These are phyloP conservation scores for Typha latifolia DNA, from an alignment of 176 grass and related monocot species.

Conservation along the genomic window DNA sequence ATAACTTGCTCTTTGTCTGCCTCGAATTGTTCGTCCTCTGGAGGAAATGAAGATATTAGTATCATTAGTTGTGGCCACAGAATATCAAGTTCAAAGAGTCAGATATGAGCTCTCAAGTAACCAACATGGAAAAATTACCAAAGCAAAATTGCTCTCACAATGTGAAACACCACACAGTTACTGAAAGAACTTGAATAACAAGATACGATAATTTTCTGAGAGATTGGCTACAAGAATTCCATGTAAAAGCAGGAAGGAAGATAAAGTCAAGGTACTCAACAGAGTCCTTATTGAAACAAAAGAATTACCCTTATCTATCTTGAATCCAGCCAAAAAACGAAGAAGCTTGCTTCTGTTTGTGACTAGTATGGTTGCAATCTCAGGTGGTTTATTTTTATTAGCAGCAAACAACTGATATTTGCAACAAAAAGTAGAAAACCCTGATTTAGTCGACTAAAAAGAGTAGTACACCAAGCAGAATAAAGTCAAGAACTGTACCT, in stretches of 20 bases:
- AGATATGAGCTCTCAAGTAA: not conserved
- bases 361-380: conserved; percentile 34
- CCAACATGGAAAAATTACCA: not conserved
- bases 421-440: not conserved
- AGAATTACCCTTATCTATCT: conserved; percentile 35
- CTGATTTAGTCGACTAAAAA: not conserved
- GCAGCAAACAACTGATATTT: conserved; percentile 39
- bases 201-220: not conserved
- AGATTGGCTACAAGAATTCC: not conserved
- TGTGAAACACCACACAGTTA: not conserved
- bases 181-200: not conserved
- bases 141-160: not conserved
- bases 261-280: too few relatives aligned
- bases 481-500: conserved; percentile 21
- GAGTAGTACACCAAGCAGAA: not conserved
- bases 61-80: not conserved
- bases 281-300: not conserved
- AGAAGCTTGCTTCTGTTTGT: conserved; percentile 55
- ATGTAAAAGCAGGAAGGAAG: not conserved
- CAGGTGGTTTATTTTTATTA: conserved; percentile 46
- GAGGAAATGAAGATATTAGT: not conserved
- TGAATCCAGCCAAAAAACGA: conserved; percentile 41
- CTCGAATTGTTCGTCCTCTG: conserved; percentile 46
- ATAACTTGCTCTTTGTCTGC: conserved; percentile 36
- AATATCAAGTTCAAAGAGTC: not conserved